Base-by-base conservation (phyloP, 78 protist genomes). In the Chrysochromulina parva region DNA sequence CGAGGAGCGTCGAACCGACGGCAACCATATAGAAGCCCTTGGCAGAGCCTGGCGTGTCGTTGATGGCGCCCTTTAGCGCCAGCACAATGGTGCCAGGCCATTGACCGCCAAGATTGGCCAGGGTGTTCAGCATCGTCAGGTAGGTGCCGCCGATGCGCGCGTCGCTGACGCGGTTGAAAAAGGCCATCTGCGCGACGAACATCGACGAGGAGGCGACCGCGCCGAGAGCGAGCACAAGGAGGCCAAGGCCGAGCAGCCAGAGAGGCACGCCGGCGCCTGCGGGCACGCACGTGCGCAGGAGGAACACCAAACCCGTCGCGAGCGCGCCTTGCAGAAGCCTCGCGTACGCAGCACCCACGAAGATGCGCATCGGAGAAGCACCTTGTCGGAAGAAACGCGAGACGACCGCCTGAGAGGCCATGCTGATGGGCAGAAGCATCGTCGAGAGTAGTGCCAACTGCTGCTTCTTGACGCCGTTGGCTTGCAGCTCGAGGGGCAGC, bases 161-260 rank as follows among this genome's bases (percentile, higher is more conserved):
- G 53, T 54, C 88, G 69, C 50, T 67, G 55, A 73, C 55, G 54
- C 55, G 54, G 54, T 47, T n/a, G 55, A 24, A 11, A 28, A 89
- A 76, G 62, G 88, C 92, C 92, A 89, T 89, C 92, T 89, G 92
- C 22, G 74, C 1, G 67, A 89, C 92, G 76, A 89, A 89, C 92
- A 89, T 89, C 20, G 80, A 0, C 6, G 66, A 3, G 20, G 57
- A 19, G 26, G 73, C 52, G 58, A 16, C 52, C 10, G 62, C 17
- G 55, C 47, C 54, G 58, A 26, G 17, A 73, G 14, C 16, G 6
- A 26, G 1, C 20, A 50, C 28, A 16, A 19, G 57, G 47, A 17
- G 54, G 55, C 69, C 73, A 57, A 52, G 48, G 73, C 26, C 73
- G 24, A 24, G 17, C 54, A 84, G 47, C 28, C 19, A 84, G n/a